phyloP scores from a whole-genome alignment of 352 stramenopile genomes.

The Globisporangium paroecandrum region DNA sequence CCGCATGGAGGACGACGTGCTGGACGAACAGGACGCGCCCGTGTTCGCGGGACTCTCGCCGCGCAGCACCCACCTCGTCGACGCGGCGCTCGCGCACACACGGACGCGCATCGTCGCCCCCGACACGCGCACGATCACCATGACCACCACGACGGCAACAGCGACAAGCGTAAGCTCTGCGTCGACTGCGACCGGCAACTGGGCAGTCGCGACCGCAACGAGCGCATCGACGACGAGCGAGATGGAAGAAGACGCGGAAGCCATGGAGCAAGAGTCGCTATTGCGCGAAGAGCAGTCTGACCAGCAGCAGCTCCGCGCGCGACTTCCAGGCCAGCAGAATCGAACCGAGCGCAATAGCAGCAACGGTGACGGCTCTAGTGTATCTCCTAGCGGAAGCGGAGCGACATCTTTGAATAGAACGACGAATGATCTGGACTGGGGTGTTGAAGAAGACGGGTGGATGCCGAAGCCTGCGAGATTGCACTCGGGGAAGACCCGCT shows the following conservation, averaged over 20 bases:
- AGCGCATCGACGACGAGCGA: conserved; percentile 7
- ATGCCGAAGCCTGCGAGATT: conserved; percentile 80
- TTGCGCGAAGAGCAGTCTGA: conserved; percentile 7
- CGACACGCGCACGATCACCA: neutral
- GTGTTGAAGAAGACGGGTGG: conserved; percentile 67
- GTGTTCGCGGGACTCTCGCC: conserved; percentile 18
- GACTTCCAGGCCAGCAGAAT: conserved; percentile 7
- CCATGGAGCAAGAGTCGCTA: conserved; percentile 10
- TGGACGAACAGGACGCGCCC: conserved; percentile 15
- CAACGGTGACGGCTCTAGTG: conserved; percentile 4
- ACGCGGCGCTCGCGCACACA: conserved; percentile 7
- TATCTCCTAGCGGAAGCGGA: neutral
- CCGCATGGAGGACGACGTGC: conserved; percentile 10
- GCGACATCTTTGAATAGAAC: neutral
- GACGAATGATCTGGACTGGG: conserved; percentile 16
- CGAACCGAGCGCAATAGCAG: conserved; percentile 16
- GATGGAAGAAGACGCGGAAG: conserved; percentile 5
- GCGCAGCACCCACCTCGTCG: conserved; percentile 17
- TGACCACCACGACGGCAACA: neutral
- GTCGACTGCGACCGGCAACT: neutral
- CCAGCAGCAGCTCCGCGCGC: conserved; percentile 1
- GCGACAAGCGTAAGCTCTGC: neutral
- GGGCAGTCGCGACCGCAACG: conserved; percentile 1
- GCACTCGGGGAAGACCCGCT: conserved; percentile 73
- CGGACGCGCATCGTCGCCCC: conserved; percentile 9